phyloP scores from a whole-genome alignment of 176 grass and related monocot genomes.

The Zoysia japonica region DNA sequence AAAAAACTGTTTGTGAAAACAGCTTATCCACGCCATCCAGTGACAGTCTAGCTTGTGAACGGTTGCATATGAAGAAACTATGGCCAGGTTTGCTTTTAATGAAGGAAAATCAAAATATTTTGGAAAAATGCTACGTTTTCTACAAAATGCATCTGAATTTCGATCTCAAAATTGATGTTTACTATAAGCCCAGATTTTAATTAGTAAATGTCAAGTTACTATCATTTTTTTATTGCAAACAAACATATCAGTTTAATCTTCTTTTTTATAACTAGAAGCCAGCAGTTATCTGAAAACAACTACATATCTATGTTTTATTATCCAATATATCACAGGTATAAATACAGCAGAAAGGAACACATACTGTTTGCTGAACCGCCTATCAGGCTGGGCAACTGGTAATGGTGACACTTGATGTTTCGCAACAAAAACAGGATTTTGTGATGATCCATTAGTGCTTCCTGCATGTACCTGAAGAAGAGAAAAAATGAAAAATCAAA shows the following conservation, averaged over 20 bases:
- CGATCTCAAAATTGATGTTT: not conserved
- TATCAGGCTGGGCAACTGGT: constrained; percentile 39
- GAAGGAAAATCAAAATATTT: not conserved
- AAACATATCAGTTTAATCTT: constrained; percentile 34
- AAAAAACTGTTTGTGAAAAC: constrained; percentile 13
- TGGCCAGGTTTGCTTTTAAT: not conserved
- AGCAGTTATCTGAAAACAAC: constrained; percentile 8
- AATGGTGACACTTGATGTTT: constrained; percentile 30
- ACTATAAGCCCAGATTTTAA: not conserved
- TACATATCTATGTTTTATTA: constrained; percentile 7
- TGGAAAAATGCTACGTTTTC: not conserved
- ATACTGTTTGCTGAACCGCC: constrained; percentile 56
- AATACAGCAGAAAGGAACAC: constrained; percentile 33
- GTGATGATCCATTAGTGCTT: constrained; percentile 24
- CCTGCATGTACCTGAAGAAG: constrained; percentile 44
- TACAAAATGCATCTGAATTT: constrained; percentile 2
- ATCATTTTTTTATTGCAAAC: constrained; percentile 24
- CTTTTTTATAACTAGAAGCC: constrained; percentile 1
- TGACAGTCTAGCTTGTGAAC: not conserved
- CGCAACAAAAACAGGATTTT: constrained; percentile 30
- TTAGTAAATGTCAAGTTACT: constrained; percentile 31
- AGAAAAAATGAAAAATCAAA: constrained; percentile 37
- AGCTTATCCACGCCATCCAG: not conserved
- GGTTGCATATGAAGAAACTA: constrained; percentile 10
- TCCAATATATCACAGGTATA: constrained; percentile 17